Evolutionary conservation across 139 green algal species (phyloP), one percentile per base, ranked within the genome.

Genomic region (Axilococcus clingmanii): DNA sequence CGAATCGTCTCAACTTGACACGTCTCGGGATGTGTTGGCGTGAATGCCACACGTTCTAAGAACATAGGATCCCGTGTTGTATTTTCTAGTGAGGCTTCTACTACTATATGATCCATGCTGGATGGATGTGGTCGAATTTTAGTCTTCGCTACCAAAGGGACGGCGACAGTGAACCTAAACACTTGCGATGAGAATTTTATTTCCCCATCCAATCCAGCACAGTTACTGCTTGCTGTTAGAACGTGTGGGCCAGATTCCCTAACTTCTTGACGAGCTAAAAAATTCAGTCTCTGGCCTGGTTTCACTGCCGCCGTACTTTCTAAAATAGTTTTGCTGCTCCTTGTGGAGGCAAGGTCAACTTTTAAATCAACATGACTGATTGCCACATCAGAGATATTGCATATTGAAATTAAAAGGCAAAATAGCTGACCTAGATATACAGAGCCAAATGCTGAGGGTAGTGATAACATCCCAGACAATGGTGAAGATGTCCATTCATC

Each of bases 51-150:
- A 25, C 66, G 52, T 33, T 85, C 71, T 27, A 89, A 53, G 15
- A 89, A 57, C 32, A 89, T 69, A 5, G 77, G 50, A 6, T n/a
- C 45, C 32, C 68, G 71, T 15, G 66, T 86, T 52, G 37, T 47
- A 45, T 89, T 89, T 61, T 89, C 80, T 23, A 89, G 57, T 44
- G 68, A 80, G 6, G 74, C 78, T 43, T 89, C 81, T 47, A 89
- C 43, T 11, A 89, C 70, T 5, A 59, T 55, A 29, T 50, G 36
- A 1, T 69, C 58, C 3, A 42, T 59, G 47, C 46, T 55, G 50
- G 34, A 40, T 22, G 11, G 17, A 36, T 30, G 40, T 30, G n/a
- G n/a, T n/a, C 24, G 41, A 37, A 37, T 11, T 40, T 53, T 84
- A 12, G 78, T 87, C 11, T 69, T 48, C 27, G 87, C 78, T 16